Conservation (phyloP, 2,329 filamentous ascomycete species). For the Chaetomium globosum region DNA sequence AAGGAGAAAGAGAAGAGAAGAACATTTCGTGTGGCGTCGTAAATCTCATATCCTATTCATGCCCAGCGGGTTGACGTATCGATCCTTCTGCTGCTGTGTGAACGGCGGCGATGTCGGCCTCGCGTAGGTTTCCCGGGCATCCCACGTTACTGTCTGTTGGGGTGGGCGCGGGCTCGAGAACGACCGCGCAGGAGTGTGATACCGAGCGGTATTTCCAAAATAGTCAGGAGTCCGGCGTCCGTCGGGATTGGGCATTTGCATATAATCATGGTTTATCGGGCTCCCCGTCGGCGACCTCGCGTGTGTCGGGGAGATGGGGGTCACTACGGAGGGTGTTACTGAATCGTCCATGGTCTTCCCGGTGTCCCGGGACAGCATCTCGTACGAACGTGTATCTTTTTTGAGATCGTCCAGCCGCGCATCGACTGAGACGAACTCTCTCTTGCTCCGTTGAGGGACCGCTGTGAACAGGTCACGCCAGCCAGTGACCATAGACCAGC, state of each 20-base stretch:
- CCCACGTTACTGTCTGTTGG: slow-evolving; percentile 46
- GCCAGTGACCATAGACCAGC: slow-evolving; percentile 80
- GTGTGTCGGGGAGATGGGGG: slow-evolving; percentile 37
- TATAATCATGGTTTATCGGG: slow-evolving; percentile 28
- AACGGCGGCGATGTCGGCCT: slow-evolving; percentile 46
- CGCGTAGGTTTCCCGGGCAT: slow-evolving; percentile 48
- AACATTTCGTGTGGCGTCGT: slow-evolving; percentile 18
- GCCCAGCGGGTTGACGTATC: slow-evolving; percentile 56
- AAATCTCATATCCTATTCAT: slow-evolving; percentile 57
- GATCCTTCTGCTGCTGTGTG: slow-evolving; percentile 36
- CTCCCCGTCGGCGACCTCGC: slow-evolving; percentile 36
- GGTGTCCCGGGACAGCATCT: slow-evolving; percentile 71
- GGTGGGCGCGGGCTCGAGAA: slow-evolving; percentile 60
- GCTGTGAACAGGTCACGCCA: slow-evolving; percentile 70
- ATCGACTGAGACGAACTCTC: slow-evolving; percentile 88
- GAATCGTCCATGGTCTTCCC: slow-evolving; percentile 50
- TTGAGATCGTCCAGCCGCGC: slow-evolving; percentile 63
- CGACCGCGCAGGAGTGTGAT: slow-evolving; percentile 57
- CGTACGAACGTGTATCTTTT: slow-evolving; percentile 70
- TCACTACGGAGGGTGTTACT: slow-evolving; percentile 53
- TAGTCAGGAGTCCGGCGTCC: slow-evolving; percentile 58
- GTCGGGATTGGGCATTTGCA: slow-evolving; percentile 31
- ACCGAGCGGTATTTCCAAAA: slow-evolving; percentile 57
- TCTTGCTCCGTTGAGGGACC: slow-evolving; percentile 56
- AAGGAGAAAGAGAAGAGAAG: slow-evolving; percentile 2